These are phyloP conservation scores for Nothopassalora personata DNA, from an alignment of 2,329 filamentous ascomycete genomes.

Conservation along the genomic window DNA sequence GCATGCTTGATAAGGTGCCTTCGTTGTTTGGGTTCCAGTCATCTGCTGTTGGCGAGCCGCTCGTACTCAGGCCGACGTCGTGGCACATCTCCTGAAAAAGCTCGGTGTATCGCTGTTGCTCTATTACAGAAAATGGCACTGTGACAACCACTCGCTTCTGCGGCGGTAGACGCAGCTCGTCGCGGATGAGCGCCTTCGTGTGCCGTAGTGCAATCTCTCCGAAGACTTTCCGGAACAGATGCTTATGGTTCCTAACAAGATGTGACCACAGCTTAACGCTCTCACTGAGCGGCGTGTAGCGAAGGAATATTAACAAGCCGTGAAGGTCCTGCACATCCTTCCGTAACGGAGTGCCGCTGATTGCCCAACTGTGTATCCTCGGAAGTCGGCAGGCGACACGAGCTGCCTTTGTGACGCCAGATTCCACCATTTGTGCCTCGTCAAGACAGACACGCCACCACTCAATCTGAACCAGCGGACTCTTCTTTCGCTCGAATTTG, in stretches of 20 bases:
- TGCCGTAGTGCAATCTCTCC: constrained; percentile 71
- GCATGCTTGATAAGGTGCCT: constrained; percentile 63
- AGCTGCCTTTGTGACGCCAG: constrained; percentile 76
- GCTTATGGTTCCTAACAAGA: constrained; percentile 55
- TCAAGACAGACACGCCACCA: constrained; percentile 81
- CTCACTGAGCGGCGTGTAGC: constrained; percentile 69
- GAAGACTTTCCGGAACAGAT: constrained; percentile 65
- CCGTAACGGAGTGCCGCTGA: constrained; percentile 84
- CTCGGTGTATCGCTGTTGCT: constrained; percentile 80
- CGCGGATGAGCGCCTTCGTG: constrained; percentile 72
- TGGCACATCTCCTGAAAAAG: constrained; percentile 71
- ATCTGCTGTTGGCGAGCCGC: constrained; percentile 57
- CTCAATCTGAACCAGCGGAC: constrained; percentile 71
- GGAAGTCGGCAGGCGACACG: constrained; percentile 74
- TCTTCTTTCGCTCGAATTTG: constrained; percentile 56
- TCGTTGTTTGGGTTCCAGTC: constrained; percentile 62
- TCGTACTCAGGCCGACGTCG: constrained; percentile 58
- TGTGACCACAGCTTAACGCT: constrained; percentile 62
- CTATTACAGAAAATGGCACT: constrained; percentile 82
- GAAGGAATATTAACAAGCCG: constrained; percentile 75
- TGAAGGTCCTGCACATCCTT: constrained; percentile 73
- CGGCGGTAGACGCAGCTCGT: constrained; percentile 71
- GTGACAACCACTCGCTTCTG: constrained; percentile 85
- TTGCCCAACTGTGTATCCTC: constrained; percentile 80
- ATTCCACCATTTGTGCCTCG: constrained; percentile 90